Evolutionary conservation across 2,329 filamentous ascomycete species (phyloP), one percentile per base, ranked within the genome.

Genomic region (Zopfia rhizophila): DNA sequence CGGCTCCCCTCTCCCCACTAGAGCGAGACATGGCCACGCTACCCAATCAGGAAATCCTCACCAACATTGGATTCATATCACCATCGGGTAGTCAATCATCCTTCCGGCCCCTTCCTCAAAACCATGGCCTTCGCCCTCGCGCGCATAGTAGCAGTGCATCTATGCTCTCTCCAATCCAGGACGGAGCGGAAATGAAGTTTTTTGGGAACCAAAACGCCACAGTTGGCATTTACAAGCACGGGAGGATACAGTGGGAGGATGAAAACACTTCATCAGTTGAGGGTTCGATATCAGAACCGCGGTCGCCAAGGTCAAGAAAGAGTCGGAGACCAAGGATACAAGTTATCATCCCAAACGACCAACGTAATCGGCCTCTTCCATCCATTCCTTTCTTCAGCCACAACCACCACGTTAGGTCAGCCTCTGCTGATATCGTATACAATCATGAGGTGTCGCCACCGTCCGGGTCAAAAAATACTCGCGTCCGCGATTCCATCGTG

Each of bases 161-260:
- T 16, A 43, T 40, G 19, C 47, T 55, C 10, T 50, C 56, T 11
- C 42, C 51, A 12, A 55, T 40, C 27, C 44, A 45, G 19, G 47
- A 37, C 43, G 45, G 44, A 36, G 53, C 54, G 30, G 63, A 53
- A 49, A 67, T 56, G 19, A 64, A 65, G 39, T 64, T 57, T 19
- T 55, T 59, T 24, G 45, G 55, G 10, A 58, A 61, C 13, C 45
- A 63, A n/a, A 61, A 55, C 23, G 51, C 55, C 25, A 70, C 59
- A n/a, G 73, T 78, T 48, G 76, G 75, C 5, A 62, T 73, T 3
- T 79, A 76, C 69, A 73, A 70, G 38, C 63, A 78, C 54, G 76
- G 75, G 4, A 68, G 68, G 24, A 69, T 73, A 19, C 65, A 74
- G 38, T 78, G 75, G 74, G 70, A 62, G 23, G 43, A 55, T 19